phyloP scores from a whole-genome alignment of 306 rosid genomes.

The Rosa persica region DNA sequence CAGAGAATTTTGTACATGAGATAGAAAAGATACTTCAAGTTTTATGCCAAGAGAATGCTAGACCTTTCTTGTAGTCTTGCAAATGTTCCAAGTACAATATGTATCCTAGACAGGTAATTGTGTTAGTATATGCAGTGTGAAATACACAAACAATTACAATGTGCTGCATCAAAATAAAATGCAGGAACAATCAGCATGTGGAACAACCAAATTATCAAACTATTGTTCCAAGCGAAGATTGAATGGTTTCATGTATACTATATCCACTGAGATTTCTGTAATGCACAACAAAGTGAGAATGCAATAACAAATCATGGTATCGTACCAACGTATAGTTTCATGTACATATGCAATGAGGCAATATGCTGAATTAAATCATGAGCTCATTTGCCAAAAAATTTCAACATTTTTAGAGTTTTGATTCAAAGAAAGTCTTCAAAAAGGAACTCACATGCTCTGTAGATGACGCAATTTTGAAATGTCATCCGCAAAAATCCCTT shows the following conservation, averaged over 20 bases:
- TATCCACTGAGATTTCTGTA: slow-evolving; percentile 91
- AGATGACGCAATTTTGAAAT: slow-evolving; percentile 70
- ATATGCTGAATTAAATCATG: slow-evolving; percentile 2
- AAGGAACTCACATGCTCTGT: slow-evolving; percentile 71
- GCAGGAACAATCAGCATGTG: too few relatives aligned
- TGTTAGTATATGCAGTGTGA: too few relatives aligned
- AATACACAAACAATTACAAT: too few relatives aligned
- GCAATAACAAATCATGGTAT: neutral
- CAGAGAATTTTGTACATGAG: too few relatives aligned
- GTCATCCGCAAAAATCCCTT: slow-evolving; percentile 78
- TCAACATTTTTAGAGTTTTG: too few relatives aligned
- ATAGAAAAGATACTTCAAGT: too few relatives aligned
- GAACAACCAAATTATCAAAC: slow-evolving; percentile 62
- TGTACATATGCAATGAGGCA: neutral
- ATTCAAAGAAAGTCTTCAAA: slow-evolving; percentile 10
- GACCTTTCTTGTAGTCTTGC: too few relatives aligned
- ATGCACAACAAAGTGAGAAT: slow-evolving; percentile 18
- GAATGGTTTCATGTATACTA: slow-evolving; percentile 70
- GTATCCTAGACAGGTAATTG: too few relatives aligned
- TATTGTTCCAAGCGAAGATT: slow-evolving; percentile 71
- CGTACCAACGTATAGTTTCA: slow-evolving; percentile 10
- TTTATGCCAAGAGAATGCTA: too few relatives aligned
- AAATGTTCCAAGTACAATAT: too few relatives aligned
- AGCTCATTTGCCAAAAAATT: neutral
- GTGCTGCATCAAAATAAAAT: too few relatives aligned